Evolutionary conservation across 306 rosid genomes (phyloP).

Genomic region (Cicer bijugum): DNA sequence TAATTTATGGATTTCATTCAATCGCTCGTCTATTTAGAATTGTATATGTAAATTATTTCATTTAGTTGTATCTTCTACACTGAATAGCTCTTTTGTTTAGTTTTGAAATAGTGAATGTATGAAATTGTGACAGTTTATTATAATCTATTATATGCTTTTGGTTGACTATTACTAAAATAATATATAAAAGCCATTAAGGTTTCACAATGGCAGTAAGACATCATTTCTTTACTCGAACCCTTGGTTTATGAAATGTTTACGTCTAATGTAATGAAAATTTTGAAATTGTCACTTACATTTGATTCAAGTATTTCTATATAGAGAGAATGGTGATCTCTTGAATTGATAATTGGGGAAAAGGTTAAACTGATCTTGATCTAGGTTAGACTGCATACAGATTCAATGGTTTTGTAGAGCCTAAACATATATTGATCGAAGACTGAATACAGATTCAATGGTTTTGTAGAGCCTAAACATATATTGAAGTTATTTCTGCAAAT

Average conservation of each 20-base stretch:
- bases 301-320: neutral
- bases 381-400: neutral
- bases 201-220: neutral
- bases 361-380: neutral
- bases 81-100: slow-evolving; percentile 28
- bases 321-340: neutral
- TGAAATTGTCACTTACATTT: neutral
- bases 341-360: neutral
- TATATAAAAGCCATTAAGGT: neutral
- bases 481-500: too few species aligned
- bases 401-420: neutral
- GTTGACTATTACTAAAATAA: neutral
- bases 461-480: neutral
- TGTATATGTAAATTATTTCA: slow-evolving; percentile 51
- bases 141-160: neutral
- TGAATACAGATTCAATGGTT: neutral
- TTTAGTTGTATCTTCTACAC: slow-evolving; percentile 37
- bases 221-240: neutral
- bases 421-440: too few species aligned
- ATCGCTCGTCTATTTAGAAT: slow-evolving; percentile 42
- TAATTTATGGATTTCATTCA: slow-evolving; percentile 65
- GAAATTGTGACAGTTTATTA: slow-evolving; percentile 23
- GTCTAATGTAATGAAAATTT: neutral
- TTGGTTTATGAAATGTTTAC: neutral
- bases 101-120: slow-evolving; percentile 32